Evolutionary conservation across 2,329 filamentous ascomycete genomes (phyloP).

Genomic region (Sporothrix dimorphospora): DNA sequence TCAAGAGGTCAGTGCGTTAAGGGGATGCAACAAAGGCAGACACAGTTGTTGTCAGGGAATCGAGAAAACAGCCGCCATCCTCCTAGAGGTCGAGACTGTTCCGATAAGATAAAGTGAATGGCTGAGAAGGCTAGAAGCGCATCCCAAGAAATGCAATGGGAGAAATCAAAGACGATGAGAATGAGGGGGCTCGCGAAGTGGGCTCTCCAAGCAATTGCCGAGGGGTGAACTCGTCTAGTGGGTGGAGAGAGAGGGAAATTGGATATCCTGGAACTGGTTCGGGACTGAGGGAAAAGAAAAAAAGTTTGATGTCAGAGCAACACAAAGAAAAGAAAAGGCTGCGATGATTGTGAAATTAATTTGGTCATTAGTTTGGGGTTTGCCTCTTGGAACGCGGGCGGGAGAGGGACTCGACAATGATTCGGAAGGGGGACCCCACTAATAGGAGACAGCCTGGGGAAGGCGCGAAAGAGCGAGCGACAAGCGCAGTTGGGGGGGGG

Average conservation of each 20-base stretch:
- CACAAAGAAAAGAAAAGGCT: conserved; percentile 8
- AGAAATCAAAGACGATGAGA: not conserved
- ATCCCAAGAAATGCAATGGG: not conserved
- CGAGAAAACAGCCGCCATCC: conserved; percentile 17
- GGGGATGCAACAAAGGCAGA: conserved; percentile 1
- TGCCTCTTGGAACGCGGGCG: not conserved
- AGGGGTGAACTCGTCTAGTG: not conserved
- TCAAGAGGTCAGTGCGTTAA: not conserved
- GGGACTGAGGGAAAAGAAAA: not conserved
- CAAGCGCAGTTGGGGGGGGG: not conserved
- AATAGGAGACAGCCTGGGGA: not conserved
- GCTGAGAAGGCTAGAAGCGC: not conserved
- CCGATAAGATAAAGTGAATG: conserved; percentile 18
- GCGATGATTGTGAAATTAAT: conserved; percentile 15
- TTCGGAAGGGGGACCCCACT: conserved; percentile 10
- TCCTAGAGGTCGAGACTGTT: not conserved
- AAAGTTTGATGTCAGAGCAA: not conserved
- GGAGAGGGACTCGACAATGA: conserved; percentile 10
- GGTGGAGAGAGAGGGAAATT: not conserved
- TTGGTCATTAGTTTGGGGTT: conserved; percentile 6
- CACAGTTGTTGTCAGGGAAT: conserved; percentile 10
- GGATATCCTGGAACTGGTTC: not conserved
- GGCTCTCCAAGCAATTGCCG: conserved; percentile 5
- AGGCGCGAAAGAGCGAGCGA: conserved; percentile 15
- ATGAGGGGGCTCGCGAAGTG: conserved; percentile 1